phyloP scores from a whole-genome alignment of 805 yeast species.

The Ogataea pilisensis region DNA sequence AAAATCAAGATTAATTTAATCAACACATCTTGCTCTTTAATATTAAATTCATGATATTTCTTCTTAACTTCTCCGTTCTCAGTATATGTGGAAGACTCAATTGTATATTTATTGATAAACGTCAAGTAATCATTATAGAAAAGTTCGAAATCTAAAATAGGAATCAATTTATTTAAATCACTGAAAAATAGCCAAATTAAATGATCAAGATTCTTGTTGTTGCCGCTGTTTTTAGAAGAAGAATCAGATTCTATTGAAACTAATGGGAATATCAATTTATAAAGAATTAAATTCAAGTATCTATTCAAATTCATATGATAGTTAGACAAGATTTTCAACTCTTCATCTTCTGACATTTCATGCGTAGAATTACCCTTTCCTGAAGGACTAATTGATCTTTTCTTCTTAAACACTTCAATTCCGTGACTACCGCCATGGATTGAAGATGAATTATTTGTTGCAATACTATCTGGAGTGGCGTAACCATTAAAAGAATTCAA shows the following conservation, averaged over 20 bases:
- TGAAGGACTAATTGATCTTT: not conserved
- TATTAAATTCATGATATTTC: constrained; percentile 30
- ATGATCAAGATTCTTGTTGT: constrained; percentile 38
- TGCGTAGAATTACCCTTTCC: not conserved
- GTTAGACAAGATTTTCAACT: constrained; percentile 22
- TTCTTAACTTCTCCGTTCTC: constrained; percentile 40
- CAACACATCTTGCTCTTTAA: constrained; percentile 35
- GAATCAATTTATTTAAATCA: constrained; percentile 50
- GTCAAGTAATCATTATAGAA: constrained; percentile 52
- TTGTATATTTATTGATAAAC: constrained; percentile 37
- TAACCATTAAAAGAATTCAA: constrained; percentile 30
- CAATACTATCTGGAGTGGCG: constrained; percentile 10
- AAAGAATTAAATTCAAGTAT: constrained; percentile 30
- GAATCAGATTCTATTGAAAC: no score
- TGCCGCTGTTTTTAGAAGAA: no score
- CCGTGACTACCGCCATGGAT: not conserved
- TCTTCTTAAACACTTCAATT: not conserved
- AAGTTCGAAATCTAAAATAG: constrained; percentile 49
- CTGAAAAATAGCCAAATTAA: constrained; percentile 46
- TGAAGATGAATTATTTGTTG: not conserved
- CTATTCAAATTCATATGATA: constrained; percentile 35
- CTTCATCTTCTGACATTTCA: constrained; percentile 10
- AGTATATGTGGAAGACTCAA: constrained; percentile 31
- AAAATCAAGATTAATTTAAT: constrained; percentile 50
- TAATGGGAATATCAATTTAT: constrained; percentile 32